Conservation (phyloP, 2,329 filamentous ascomycete genomes). For the Curvularia sp. region DNA sequence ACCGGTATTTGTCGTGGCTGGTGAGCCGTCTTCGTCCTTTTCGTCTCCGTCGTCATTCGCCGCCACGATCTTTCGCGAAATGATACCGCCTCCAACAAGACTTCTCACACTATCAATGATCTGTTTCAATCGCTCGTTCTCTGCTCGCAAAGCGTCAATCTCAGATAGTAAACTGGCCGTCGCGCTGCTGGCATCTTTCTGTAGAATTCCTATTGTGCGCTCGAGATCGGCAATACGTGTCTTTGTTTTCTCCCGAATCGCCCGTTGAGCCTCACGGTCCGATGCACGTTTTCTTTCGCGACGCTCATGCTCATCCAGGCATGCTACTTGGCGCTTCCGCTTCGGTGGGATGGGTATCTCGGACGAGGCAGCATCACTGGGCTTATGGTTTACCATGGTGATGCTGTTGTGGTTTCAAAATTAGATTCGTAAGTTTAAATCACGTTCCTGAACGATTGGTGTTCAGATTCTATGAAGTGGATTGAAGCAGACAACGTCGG, state of each 20-base stretch:
- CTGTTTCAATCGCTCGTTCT: conserved; percentile 45
- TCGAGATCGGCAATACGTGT: conserved; percentile 49
- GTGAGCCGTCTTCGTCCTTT: conserved; percentile 21
- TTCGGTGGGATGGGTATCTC: conserved; percentile 38
- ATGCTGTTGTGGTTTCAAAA: conserved; percentile 13
- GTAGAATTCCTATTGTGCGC: conserved; percentile 45
- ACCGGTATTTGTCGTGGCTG: conserved; percentile 35
- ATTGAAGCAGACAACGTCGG: neutral
- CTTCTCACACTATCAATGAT: conserved; percentile 46
- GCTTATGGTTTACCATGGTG: conserved; percentile 9
- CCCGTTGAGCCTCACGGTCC: conserved; percentile 47
- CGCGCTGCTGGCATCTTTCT: conserved; percentile 43
- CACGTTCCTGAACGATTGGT: neutral
- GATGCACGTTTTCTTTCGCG: conserved; percentile 46
- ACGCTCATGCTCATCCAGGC: conserved; percentile 38
- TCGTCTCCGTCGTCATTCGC: neutral
- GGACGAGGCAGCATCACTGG: conserved; percentile 38
- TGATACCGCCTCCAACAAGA: conserved; percentile 36
- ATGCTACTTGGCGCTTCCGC: conserved; percentile 42
- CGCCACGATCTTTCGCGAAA: conserved; percentile 20
- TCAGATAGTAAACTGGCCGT: conserved; percentile 42
- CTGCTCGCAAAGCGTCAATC: conserved; percentile 40
- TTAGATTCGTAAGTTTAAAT: neutral
- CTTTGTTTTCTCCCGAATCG: conserved; percentile 48
- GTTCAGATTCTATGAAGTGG: neutral